Base-by-base conservation (phyloP, 140 eudicot genomes). In the Anethum foeniculum region DNA sequence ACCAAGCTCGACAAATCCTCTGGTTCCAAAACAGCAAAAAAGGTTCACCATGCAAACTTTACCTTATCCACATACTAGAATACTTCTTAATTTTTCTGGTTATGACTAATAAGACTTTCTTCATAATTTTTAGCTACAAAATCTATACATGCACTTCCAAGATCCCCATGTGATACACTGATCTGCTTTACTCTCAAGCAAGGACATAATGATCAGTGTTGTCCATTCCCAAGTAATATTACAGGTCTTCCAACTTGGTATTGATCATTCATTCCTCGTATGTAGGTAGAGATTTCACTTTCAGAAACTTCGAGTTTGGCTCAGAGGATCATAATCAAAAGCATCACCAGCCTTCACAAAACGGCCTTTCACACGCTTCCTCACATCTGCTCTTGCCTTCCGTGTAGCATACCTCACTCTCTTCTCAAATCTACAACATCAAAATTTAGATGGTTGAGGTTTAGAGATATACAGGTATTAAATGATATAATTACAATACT, bases 331-430 rank as follows among this genome's bases (percentile, higher is more conserved):
- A 78, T 93, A 91, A 80, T 93, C 98, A 79, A 88, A 93, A 75
- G 90, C 90, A 52, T 93, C 98, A 62, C 98, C 98, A 34, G 93
- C 93, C 89, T 93, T 93, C 86, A 93, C 97, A 81, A 93, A 93
- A 15, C 98, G 91, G 68, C 98, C 98, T 86, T 93, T 93, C 81
- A 93, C 98, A 62, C 98, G 97, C 88, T 84, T 93, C 82, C 98
- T 89, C 47, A 91, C 95, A 82, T 93, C 98, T 23, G 98, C 98
- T 58, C 98, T 90, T 49, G 89, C 98, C 93, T 93, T 93, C 80
- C 98, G 91, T 48, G 98, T 91, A 49, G 88, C 98, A 49, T 93
- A 93, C 62, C 98, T 86, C 75, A 93, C 98, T 86, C 90, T 88
- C 91, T 93, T 93, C 27, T 93, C 98, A 86, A 93, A 93, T 82